Evolutionary conservation across 2,329 filamentous ascomycete genomes (phyloP).

Genomic region (Thielaviopsis cerberus): DNA sequence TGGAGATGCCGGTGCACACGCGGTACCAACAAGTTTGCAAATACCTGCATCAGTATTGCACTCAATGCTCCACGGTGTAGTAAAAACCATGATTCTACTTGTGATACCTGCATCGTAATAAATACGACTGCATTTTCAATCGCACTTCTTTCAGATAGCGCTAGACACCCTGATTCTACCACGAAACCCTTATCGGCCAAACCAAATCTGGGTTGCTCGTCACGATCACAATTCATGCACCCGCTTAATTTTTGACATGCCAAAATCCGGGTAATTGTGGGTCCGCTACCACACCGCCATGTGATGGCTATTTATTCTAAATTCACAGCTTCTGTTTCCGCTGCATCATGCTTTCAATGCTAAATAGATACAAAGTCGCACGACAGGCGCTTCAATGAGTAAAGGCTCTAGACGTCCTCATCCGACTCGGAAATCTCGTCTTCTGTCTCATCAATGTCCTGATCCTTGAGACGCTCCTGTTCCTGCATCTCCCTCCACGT

Average conservation of each 20-base stretch:
- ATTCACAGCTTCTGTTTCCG: neutral
- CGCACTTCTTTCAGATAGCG: too few relatives aligned
- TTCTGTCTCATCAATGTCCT: slow-evolving; percentile 25
- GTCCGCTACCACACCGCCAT: neutral
- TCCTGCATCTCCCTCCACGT: slow-evolving; percentile 88
- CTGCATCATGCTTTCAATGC: neutral
- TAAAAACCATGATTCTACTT: too few relatives aligned
- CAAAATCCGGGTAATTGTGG: neutral
- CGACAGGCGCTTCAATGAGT: neutral
- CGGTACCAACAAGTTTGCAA: too few relatives aligned
- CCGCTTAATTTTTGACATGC: neutral
- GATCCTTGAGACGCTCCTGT: slow-evolving; percentile 46
- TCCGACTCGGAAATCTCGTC: slow-evolving; percentile 8
- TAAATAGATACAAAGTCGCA: neutral
- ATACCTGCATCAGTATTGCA: too few relatives aligned
- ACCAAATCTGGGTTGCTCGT: too few relatives aligned
- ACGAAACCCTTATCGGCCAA: too few relatives aligned
- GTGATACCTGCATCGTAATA: too few relatives aligned
- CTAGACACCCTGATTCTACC: too few relatives aligned
- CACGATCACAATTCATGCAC: neutral
- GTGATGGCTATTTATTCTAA: neutral
- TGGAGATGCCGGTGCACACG: too few relatives aligned
- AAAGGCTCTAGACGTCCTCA: slow-evolving; percentile 2
- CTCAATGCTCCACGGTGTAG: too few relatives aligned
- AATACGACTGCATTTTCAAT: too few relatives aligned